Evolutionary conservation across 306 rosid genomes (phyloP), one percentile per base, ranked within the genome.

Genomic region (Trifolium pratense): DNA sequence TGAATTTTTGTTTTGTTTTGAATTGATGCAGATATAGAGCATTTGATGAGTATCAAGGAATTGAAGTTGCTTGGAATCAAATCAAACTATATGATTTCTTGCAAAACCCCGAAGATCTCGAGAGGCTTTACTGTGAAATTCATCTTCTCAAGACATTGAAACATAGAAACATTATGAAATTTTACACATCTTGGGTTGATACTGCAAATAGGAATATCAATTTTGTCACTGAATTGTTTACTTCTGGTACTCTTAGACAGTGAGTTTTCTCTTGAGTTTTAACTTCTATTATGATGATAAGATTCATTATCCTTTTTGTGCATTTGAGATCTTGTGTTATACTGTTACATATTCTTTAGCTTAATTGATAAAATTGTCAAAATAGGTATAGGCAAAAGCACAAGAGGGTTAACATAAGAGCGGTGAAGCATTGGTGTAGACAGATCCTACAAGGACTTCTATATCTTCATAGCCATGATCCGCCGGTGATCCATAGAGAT

Each of bases 21-120:
- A 23, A 17, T 72, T 68, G 66, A 60, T 85, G 80, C 89, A 94
- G 97, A 48, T 91, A 94, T 76, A 89, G 83, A 84, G 98, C 91
- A 74, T 93, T 93, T 83, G 98, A 93, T 81, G 98, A 91, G 81
- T 93, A 82, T 74, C 91, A 93, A 86, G 98, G 98, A 78, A 91
- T 91, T 82, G 98, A 93, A 77, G 98, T 93, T 78, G 98, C 98
- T 74, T 93, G 98, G 98, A 93, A 93, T 74, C 98, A 93, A 70
- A 92, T 93, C 78, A 93, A 91, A 78, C 85, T 93, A 12, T 79
- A 87, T 77, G 97, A 93, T 84, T 93, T 89, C 70, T 89, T 91
- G 18, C 98, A 93, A 82, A 89, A 88, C 73, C 91, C 97, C 31
- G 97, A 93, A 84, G 92, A 93, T 85, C 98, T 93, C 8, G 96